Percentiles rank a stretch among this genome's conserved stretches.
Conservation (phyloP, 306 rosid genomes). For the Quercus suber region DNA sequence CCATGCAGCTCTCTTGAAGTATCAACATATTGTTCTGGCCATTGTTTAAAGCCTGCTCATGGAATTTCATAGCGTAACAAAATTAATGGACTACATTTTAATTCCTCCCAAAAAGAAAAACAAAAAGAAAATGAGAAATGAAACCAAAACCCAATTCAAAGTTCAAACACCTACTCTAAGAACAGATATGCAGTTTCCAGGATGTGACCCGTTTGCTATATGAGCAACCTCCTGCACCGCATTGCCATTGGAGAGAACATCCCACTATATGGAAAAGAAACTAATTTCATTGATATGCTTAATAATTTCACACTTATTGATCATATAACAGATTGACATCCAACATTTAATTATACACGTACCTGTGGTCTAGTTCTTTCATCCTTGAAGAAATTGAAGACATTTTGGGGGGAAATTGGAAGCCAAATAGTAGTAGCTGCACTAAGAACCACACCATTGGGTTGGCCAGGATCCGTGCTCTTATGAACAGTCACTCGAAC, state of each 20-base stretch:
- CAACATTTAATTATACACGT: not conserved
- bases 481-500: constrained; percentile 74
- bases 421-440: constrained; percentile 97
- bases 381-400: constrained; percentile 88
- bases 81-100: not conserved
- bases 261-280: constrained; percentile 60
- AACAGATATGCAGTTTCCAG: constrained; percentile 89
- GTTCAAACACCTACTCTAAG: constrained; percentile 57
- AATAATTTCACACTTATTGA: too few species aligned
- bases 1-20: constrained; percentile 95
- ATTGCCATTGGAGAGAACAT: constrained; percentile 85
- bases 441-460: constrained; percentile 80
- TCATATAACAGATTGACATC: not conserved
- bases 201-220: constrained; percentile 88
- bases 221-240: constrained; percentile 92
- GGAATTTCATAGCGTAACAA: not conserved
- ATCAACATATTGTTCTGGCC: constrained; percentile 91
- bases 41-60: constrained; percentile 62
- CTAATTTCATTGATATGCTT: not conserved
- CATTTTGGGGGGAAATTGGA: constrained; percentile 75
- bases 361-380: constrained; percentile 93
- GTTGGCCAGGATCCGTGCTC: constrained; percentile 83
- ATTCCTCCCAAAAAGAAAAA: too few species aligned
- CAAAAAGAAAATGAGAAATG: too few species aligned
- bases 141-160: not conserved